These are phyloP conservation scores for Gossypium anomalum DNA, from an alignment of 345 rosid genomes.

Conservation along the genomic window DNA sequence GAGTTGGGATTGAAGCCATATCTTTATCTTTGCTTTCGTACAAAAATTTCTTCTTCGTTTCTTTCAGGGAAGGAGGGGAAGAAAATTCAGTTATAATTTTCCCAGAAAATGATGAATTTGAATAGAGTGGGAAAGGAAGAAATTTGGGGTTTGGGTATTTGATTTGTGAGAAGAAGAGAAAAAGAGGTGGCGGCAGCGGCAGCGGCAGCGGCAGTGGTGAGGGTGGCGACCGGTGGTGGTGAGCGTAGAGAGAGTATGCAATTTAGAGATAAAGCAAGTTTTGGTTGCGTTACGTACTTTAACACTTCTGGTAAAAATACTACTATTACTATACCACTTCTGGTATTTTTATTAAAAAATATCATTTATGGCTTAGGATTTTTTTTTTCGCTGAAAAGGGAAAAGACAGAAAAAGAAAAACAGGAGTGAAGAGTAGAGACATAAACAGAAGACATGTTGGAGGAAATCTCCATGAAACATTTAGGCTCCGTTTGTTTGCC, in stretches of 20 bases:
- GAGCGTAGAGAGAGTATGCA: neutral
- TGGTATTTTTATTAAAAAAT: neutral
- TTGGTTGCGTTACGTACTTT: neutral
- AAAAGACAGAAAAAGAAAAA: neutral
- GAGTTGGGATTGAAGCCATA: conserved; percentile 63
- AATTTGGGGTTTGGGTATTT: neutral
- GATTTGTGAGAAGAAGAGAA: neutral
- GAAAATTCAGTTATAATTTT: neutral
- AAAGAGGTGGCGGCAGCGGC: neutral
- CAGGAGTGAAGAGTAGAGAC: neutral
- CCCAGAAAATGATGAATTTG: neutral
- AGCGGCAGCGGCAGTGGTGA: neutral
- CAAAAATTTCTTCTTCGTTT: neutral
- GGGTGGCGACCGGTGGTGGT: neutral
- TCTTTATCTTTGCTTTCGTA: neutral
- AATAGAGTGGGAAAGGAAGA: too few relatives aligned
- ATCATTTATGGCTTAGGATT: neutral
- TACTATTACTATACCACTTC: too few relatives aligned
- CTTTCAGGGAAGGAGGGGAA: neutral
- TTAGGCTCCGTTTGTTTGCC: too few relatives aligned
- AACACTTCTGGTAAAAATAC: neutral
- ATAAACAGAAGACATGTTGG: neutral
- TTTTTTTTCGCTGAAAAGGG: neutral
- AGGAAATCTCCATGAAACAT: neutral
- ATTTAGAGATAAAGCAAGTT: neutral